Percentiles rank a stretch among this genome's conserved stretches.
Evolutionary conservation across 768 basidiomycete species (phyloP).

Genomic region (Lactarius deliciosus): DNA sequence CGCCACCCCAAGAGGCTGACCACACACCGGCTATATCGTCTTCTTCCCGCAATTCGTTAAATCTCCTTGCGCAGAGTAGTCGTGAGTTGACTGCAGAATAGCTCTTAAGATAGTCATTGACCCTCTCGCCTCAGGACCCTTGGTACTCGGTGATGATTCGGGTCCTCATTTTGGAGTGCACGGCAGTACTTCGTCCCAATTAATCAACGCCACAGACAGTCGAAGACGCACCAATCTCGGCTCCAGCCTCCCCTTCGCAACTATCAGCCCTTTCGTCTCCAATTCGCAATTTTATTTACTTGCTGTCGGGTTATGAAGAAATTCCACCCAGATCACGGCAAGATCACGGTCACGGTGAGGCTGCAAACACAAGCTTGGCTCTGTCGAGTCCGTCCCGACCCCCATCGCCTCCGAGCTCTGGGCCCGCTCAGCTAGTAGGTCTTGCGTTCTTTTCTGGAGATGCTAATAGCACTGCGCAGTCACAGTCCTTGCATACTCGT

Average conservation of each 20-base stretch:
- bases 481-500: background rate
- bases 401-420: background rate
- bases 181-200: background rate
- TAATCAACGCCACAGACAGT: background rate
- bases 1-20: background rate
- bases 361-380: background rate
- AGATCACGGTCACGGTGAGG: no score
- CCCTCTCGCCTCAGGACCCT: background rate
- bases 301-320: no score
- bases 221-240: background rate
- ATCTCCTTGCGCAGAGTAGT: background rate
- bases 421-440: background rate
- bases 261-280: background rate
- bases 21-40: background rate
- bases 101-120: background rate
- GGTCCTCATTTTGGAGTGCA: background rate
- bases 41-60: background rate
- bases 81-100: background rate
- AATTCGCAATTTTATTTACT: background rate
- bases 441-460: background rate
- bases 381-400: background rate
- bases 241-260: background rate
- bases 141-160: background rate
- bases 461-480: background rate
- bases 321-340: no score